phyloP scores from a whole-genome alignment of 73 alveolate genomes.

The Paramecium bursaria region DNA sequence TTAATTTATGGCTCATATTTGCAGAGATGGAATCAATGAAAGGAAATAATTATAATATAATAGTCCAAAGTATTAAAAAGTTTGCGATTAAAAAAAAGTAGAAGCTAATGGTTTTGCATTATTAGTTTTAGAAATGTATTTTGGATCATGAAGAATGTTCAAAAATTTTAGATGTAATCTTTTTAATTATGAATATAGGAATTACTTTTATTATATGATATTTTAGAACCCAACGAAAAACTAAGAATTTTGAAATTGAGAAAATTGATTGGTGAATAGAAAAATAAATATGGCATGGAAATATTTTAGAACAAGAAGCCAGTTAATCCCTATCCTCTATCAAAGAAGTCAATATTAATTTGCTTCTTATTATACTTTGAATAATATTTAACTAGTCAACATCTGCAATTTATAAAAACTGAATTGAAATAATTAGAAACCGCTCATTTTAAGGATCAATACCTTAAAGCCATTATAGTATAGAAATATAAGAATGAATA shows the following conservation, averaged over 20 bases:
- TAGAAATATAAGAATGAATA: too few species aligned
- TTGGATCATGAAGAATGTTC: neutral
- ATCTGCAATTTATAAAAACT: neutral
- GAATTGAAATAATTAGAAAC: conserved; percentile 23
- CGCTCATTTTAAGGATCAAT: neutral
- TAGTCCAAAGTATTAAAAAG: neutral
- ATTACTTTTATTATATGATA: neutral
- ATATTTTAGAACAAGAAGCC: neutral
- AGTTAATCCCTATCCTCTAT: neutral
- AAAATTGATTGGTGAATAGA: neutral
- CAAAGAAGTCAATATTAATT: conserved; percentile 14
- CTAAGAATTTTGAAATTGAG: conserved; percentile 21
- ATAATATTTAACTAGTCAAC: conserved; percentile 19
- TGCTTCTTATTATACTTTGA: neutral
- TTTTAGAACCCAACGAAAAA: neutral
- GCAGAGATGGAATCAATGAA: conserved; percentile 22
- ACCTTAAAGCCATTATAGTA: too few species aligned
- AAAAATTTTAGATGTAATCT: neutral
- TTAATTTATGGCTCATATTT: conserved; percentile 7
- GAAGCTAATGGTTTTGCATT: conserved; percentile 24
- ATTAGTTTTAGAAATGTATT: neutral
- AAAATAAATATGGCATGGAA: neutral
- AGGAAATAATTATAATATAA: neutral
- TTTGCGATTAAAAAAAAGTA: conserved; percentile 31
- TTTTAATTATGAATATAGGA: neutral